Evolutionary conservation across 306 rosid genomes (phyloP), one percentile per base, ranked within the genome.

Genomic region (Medicago arabica): DNA sequence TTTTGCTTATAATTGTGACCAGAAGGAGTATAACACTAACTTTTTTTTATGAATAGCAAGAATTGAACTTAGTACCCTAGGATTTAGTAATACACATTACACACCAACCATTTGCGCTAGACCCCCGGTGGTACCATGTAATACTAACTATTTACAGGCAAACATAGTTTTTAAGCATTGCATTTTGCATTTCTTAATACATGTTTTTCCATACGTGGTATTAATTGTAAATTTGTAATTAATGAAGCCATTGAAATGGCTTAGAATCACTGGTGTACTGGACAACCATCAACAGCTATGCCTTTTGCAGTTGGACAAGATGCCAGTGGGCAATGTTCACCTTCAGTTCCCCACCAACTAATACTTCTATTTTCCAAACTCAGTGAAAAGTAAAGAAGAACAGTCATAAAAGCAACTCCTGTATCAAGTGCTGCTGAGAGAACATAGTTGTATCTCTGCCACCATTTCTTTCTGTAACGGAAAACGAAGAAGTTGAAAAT

Each of bases 381-480:
- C 6, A 90, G 53, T 5, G 89, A 73, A 46, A 88, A 88, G 78
- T 87, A 92, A 41, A 90, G 67, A 18, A 92, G 9, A 28, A 92
- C 87, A 3, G 83, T 90, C 97, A 92, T 92, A 74, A 92, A 90
- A 76, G 97, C 96, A 75, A 92, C 89, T 5, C 97, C 97, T 5
- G 90, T 92, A 78, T 92, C 97, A 63, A 92, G 75, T 78, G 96
- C 96, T 3, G 93, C 93, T 28, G 97, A 92, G 13, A 92, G 87
- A 80, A 90, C 80, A 77, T 92, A 88, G 81, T 92, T 92, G 84
- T 92, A 92, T 76, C 89, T 92, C 88, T 90, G 97, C 96, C 97
- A 92, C 96, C 97, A 92, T 6, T 71, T 67, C 85, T 92, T 88
- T 76, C 87, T 74, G 86, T 92, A 92, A 13, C 92, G 92, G 85